A percentile compares a stretch with the other conserved stretches of the same genome.
Conservation (phyloP, 306 rosid species). For the Coriaria nepalensis region DNA sequence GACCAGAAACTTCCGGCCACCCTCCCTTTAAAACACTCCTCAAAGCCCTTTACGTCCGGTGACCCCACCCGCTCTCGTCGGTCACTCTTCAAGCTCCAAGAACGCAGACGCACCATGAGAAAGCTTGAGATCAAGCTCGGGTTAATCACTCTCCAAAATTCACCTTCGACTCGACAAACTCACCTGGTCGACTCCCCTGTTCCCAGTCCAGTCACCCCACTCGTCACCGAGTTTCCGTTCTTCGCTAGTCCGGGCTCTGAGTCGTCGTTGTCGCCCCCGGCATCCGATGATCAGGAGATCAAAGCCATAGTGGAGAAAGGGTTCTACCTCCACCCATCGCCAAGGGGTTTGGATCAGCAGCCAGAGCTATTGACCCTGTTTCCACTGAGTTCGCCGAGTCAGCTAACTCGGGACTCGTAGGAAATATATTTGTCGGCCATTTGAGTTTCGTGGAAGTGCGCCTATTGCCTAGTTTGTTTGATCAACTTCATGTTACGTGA, state of each 20-base stretch:
- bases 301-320: slow-evolving; percentile 21
- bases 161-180: slow-evolving; percentile 10
- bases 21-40: slow-evolving; percentile 15
- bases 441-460: neutral
- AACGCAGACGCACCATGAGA: slow-evolving; percentile 30
- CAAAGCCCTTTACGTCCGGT: slow-evolving; percentile 9
- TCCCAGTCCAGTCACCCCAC: slow-evolving; percentile 31
- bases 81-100: slow-evolving; percentile 38
- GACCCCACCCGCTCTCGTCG: slow-evolving; percentile 29
- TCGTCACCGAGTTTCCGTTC: slow-evolving; percentile 13
- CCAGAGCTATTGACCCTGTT: slow-evolving; percentile 34
- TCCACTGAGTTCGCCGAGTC: slow-evolving; percentile 27
- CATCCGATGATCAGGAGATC: slow-evolving; percentile 15
- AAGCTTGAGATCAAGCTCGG: slow-evolving; percentile 34
- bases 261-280: slow-evolving; percentile 20
- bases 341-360: slow-evolving; percentile 20
- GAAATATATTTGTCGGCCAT: too few species aligned
- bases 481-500: neutral
- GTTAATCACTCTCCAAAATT: slow-evolving; percentile 18
- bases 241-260: slow-evolving; percentile 15
- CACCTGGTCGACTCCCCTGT: slow-evolving; percentile 21
- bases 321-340: slow-evolving; percentile 34
- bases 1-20: slow-evolving; percentile 23
- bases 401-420: neutral
- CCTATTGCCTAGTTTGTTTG: too few species aligned